Base-by-base conservation (phyloP, 1,284 basidiomycete species). In the Blastosporella zonata region DNA sequence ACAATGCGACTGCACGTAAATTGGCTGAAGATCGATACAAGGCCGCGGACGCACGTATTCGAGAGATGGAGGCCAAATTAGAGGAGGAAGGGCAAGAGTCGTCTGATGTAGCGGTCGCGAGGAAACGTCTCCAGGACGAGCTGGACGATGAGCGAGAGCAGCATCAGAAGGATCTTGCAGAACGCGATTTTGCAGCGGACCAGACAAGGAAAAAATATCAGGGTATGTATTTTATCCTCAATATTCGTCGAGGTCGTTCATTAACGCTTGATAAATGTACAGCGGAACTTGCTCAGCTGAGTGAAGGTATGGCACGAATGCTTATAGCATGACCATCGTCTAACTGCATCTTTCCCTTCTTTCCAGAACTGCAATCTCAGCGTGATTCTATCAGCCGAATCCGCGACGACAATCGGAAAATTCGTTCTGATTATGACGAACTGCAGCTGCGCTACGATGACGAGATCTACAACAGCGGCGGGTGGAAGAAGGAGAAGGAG, bases 401-500 rank as follows among this genome's bases (percentile, higher is more conserved):
- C 25, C 84, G 87, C 4, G 88, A 92, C 60, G 90, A 92, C 53
- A 87, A 85, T 59, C 78, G 87, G 48, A 86, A 87, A 60, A 73
- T 85, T 29, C 82, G 87, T 12, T 84, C 84, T 0, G 84, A 91
- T 55, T 80, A 85, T 46, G 88, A 91, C 51, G 83, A 89, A 47
- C 75, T 93, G 2, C 85, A 89, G 56, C 67, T 86, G 34, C 78
- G 81, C 31, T 84, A 82, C 56, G 87, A 92, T 52, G 85, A 90
- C 55, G 88, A 91, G 58, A 75, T 84, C 1, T 88, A 87, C 64
- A 87, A 78, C 50, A 83, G 83, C 38, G 79, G 83, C 8, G 81
- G 84, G 2, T 93, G 90, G 89, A 88, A 87, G 71, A 87, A 89
- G 57, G 90, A 93, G 67, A 90, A 84, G 63, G 90, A 92, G 53